Evolutionary conservation across 768 basidiomycete genomes (phyloP).

Genomic region (Sporobolomyces phaffii): DNA sequence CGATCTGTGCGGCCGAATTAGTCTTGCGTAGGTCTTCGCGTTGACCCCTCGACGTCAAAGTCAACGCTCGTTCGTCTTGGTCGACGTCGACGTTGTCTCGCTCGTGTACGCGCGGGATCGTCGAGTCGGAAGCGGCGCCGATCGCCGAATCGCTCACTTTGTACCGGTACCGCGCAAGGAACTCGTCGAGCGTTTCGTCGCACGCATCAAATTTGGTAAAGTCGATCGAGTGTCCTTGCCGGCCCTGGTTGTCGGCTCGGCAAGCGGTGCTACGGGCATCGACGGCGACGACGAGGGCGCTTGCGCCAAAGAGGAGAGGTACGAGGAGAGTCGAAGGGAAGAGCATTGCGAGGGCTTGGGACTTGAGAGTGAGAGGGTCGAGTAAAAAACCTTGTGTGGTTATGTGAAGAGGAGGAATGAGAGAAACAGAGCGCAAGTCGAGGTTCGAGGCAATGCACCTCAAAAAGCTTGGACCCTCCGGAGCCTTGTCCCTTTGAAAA

Average conservation of each 20-base stretch:
- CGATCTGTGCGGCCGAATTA: background rate
- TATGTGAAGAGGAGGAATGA: background rate
- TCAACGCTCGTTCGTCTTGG: constrained; percentile 4
- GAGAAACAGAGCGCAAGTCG: background rate
- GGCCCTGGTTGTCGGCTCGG: background rate
- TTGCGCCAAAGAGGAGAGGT: background rate
- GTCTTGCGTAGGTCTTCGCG: background rate
- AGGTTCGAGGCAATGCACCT: too few relatives aligned
- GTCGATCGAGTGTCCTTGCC: background rate
- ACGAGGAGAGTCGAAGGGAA: too few relatives aligned
- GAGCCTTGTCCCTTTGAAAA: too few relatives aligned
- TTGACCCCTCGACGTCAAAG: background rate
- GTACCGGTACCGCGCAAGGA: background rate
- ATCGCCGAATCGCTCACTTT: background rate
- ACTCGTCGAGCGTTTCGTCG: background rate
- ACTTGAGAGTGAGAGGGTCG: too few relatives aligned
- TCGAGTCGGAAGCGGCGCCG: background rate
- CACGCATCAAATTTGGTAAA: background rate
- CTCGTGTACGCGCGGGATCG: background rate
- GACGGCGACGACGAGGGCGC: background rate
- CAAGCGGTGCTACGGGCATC: background rate
- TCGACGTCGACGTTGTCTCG: constrained; percentile 8
- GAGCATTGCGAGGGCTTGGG: too few relatives aligned
- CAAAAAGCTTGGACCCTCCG: too few relatives aligned
- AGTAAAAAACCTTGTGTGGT: too few relatives aligned